Base-by-base conservation (phyloP, 169 alveolate genomes). In the Eimeria sp. region DNA sequence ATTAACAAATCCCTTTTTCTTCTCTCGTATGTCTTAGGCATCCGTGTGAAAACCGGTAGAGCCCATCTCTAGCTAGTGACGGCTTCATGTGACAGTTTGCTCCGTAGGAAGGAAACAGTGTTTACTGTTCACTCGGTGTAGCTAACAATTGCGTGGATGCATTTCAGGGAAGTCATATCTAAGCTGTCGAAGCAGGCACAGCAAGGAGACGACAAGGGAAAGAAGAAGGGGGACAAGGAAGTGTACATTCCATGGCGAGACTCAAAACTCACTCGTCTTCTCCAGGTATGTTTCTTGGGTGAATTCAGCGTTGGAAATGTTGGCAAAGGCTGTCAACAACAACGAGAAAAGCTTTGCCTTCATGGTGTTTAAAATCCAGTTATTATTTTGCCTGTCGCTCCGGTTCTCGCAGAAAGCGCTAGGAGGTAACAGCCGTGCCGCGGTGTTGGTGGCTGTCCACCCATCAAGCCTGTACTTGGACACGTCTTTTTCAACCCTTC, bases 351-450 rank as follows among this genome's bases (percentile, higher is more conserved):
- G 10, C 1, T 2, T 13, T 20, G 46, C 83, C 16, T 27, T 2
- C 54, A 11, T 6, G 46, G 83, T 72, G 56, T 37, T 20, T 72
- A 27, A 30, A 72, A 30, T 54, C 74, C 54, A 37, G 9, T 20
- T 52, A 3, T 0, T 33, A 6, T 43, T 43, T 76, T 76, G 68
- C 9, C 37, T 37, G 89, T 30, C 30, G 49, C 49, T 30, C 56
- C 64, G 58, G 74, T n/a, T 1, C 30, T 6, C 23, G 13, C 96
- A 95, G 97, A 95, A 95, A 74, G 89, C 96, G 1, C 96, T 97
- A 71, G 98, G 98, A 68, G 98, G 98, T 33, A 97, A 97, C 95
- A 95, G 97, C 85, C 96, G 98, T 23, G 98, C 98, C 49, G 97
- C 98, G 52, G 97, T 97, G 74, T 95, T 97, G 72, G 98, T 97